Evolutionary conservation across 2,329 filamentous ascomycete genomes (phyloP).

Genomic region (Fusarium dlaminii): DNA sequence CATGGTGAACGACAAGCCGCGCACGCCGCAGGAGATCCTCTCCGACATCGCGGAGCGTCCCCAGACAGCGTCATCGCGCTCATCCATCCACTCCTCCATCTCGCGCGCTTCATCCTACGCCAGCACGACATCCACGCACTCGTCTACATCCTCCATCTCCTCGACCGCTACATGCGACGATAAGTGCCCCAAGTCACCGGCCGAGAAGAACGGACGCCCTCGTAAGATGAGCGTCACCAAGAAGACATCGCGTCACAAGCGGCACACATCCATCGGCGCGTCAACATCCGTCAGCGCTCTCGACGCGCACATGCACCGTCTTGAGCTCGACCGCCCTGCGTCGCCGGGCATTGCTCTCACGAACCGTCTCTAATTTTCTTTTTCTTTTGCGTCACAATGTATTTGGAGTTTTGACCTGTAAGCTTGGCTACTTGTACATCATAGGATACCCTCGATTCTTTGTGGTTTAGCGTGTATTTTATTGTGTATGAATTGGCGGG

Average conservation of each 20-base stretch:
- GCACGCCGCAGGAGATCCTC: conserved; percentile 42
- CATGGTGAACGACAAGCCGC: conserved; percentile 34
- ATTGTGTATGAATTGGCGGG: conserved; percentile 14
- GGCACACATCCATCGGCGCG: conserved; percentile 34
- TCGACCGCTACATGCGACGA: conserved; percentile 31
- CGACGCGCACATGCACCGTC: conserved; percentile 39
- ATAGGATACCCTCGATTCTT: conserved; percentile 27
- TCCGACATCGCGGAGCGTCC: conserved; percentile 40
- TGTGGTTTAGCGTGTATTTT: conserved; percentile 29
- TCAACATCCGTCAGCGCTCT: conserved; percentile 36
- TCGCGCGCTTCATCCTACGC: conserved; percentile 42
- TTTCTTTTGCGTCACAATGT: neutral
- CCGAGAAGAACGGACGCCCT: conserved; percentile 39
- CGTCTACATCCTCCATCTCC: conserved; percentile 38
- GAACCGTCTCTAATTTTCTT: conserved; percentile 35
- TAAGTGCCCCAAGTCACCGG: conserved; percentile 28
- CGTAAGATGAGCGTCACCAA: conserved; percentile 45
- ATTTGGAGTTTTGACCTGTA: conserved; percentile 13
- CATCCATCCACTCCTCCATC: conserved; percentile 37
- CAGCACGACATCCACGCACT: conserved; percentile 36
- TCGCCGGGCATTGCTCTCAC: conserved; percentile 43
- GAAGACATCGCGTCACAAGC: conserved; percentile 38
- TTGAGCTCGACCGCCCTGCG: conserved; percentile 42
- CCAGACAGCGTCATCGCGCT: conserved; percentile 24
- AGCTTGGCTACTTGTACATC: conserved; percentile 27